Percentiles rank a stretch among this genome's conserved stretches.
Evolutionary conservation across 176 grass and related monocot genomes (phyloP).

Genomic region (Rhynchospora pubera): DNA sequence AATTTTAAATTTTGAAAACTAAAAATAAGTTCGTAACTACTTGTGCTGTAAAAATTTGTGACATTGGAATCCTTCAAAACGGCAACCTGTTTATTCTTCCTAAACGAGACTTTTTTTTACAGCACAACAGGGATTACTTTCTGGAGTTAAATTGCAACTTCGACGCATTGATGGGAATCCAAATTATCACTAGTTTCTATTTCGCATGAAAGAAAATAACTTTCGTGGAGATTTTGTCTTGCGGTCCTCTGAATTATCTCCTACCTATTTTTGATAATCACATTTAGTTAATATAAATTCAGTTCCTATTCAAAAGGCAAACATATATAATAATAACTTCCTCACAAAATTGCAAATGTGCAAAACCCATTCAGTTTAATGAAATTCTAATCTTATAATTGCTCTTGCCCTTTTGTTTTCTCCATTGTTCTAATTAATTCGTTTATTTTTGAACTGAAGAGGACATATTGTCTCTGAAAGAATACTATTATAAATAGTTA

Average conservation of each 20-base stretch:
- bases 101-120: background rate
- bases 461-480: background rate
- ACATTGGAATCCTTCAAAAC: background rate
- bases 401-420: background rate
- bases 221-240: background rate
- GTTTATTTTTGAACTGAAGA: background rate
- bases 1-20: too few relatives aligned
- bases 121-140: background rate
- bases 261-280: background rate
- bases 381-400: background rate
- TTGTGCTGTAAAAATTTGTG: too few relatives aligned
- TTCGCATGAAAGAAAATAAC: slow-evolving; percentile 15
- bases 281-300: background rate
- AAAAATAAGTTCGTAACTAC: too few relatives aligned
- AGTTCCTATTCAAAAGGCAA: background rate
- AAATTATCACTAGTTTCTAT: background rate
- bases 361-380: background rate
- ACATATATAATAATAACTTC: background rate
- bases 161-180: background rate
- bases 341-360: background rate
- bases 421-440: background rate
- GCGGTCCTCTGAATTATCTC: background rate
- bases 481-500: background rate
- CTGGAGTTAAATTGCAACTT: background rate
- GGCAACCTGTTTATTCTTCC: background rate